A percentile compares a stretch with the other conserved stretches of the same genome.
phyloP scores from a whole-genome alignment of 768 basidiomycete species.

The Asterophora parasitica region DNA sequence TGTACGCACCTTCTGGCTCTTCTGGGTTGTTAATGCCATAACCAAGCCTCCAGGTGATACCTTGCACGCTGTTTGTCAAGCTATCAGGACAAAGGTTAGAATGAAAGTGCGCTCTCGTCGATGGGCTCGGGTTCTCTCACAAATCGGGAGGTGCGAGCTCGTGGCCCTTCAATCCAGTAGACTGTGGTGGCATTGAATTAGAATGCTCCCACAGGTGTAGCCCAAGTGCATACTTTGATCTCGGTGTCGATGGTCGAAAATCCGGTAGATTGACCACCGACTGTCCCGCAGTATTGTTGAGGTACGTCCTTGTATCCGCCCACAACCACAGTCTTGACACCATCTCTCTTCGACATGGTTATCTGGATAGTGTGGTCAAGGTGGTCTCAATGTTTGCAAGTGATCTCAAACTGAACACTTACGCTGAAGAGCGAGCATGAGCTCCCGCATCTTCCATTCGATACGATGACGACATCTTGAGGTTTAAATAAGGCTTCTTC shows the following conservation, averaged over 20 bases:
- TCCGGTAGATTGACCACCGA: slow-evolving; percentile 56
- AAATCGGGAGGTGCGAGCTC: slow-evolving; percentile 55
- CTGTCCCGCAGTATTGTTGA: slow-evolving; percentile 60
- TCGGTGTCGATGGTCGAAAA: slow-evolving; percentile 58
- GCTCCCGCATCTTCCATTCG: slow-evolving; percentile 48
- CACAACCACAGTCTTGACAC: slow-evolving; percentile 49
- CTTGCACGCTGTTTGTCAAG: slow-evolving; percentile 49
- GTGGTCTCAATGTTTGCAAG: not conserved
- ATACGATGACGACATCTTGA: slow-evolving; percentile 46
- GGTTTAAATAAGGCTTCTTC: slow-evolving; percentile 42
- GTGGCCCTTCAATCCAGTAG: slow-evolving; percentile 48
- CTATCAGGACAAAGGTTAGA: slow-evolving; percentile 19
- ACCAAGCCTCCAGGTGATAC: slow-evolving; percentile 59
- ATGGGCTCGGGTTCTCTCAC: slow-evolving; percentile 26
- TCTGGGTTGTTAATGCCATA: slow-evolving; percentile 49
- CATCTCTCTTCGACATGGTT: slow-evolving; percentile 56
- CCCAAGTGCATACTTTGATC: slow-evolving; percentile 36
- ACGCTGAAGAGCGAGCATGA: slow-evolving; percentile 45
- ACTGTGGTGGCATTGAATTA: slow-evolving; percentile 23
- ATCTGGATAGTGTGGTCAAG: slow-evolving; percentile 30
- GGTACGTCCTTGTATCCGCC: slow-evolving; percentile 43
- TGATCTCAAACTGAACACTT: slow-evolving; percentile 7
- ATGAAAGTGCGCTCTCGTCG: no score
- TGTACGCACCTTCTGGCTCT: slow-evolving; percentile 48
- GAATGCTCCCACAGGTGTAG: not conserved